Conservation (phyloP, 2,329 filamentous ascomycete genomes). For the Penicillium sp. region DNA sequence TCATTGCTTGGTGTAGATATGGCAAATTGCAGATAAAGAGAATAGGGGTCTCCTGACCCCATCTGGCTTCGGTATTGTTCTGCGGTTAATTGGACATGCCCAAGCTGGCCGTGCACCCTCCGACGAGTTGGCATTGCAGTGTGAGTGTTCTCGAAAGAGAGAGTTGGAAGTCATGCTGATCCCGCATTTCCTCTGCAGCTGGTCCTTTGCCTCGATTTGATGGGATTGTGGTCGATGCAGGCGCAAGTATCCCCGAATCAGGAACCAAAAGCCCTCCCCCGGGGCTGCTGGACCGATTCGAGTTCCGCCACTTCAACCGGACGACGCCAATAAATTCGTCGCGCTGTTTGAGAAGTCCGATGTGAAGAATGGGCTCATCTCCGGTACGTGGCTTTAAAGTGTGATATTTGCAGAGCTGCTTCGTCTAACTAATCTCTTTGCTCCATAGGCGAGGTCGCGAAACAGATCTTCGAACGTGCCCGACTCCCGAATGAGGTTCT, state of each 20-base stretch:
- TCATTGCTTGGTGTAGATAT: constrained; percentile 63
- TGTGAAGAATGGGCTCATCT: constrained; percentile 69
- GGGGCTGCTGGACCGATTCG: constrained; percentile 64
- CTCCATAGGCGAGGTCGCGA: constrained; percentile 69
- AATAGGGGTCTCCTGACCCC: constrained; percentile 92
- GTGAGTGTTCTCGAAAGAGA: constrained; percentile 39
- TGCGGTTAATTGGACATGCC: constrained; percentile 92
- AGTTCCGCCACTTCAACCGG: constrained; percentile 80
- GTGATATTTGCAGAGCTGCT: neutral
- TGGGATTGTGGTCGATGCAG: constrained; percentile 56
- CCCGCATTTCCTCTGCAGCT: constrained; percentile 37
- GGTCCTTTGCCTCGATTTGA: constrained; percentile 93
- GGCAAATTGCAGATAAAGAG: constrained; percentile 97
- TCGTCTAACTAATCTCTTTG: neutral
- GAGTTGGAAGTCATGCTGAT: constrained; percentile 1
- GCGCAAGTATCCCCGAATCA: constrained; percentile 50
- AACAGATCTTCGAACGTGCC: constrained; percentile 92
- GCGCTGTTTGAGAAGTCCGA: constrained; percentile 87
- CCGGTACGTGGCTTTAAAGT: constrained; percentile 47
- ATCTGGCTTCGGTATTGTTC: constrained; percentile 84
- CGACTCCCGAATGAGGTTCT: constrained; percentile 83
- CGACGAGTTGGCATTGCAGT: constrained; percentile 75
- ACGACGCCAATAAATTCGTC: constrained; percentile 86
- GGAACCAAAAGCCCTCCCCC: constrained; percentile 44
- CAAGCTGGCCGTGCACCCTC: constrained; percentile 82